Evolutionary conservation across 2,329 filamentous ascomycete species (phyloP).

Genomic region (Mollisia scopiformis): DNA sequence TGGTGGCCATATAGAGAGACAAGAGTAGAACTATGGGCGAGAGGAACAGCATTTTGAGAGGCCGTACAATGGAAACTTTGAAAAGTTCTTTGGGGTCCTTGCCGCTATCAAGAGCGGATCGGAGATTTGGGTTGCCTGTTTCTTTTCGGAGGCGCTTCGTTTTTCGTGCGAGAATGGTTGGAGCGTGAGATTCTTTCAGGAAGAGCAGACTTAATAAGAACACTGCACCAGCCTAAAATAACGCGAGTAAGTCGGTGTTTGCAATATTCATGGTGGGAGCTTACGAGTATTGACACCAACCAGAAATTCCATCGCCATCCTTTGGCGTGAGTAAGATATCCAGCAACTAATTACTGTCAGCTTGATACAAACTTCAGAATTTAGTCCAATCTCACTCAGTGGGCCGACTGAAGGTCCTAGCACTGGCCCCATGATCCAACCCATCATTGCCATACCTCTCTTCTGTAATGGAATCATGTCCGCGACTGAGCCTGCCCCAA

Average conservation of each 20-base stretch:
- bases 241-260: constrained; percentile 40
- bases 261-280: no score
- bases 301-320: constrained; percentile 31
- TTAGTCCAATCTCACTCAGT: background rate
- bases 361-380: background rate
- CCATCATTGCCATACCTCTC: constrained; percentile 12
- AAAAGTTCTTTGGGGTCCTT: constrained; percentile 29
- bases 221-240: constrained; percentile 37
- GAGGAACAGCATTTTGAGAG: constrained; percentile 43
- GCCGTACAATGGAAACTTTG: constrained; percentile 47
- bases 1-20: constrained; percentile 48
- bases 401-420: constrained; percentile 23
- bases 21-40: constrained; percentile 42
- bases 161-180: background rate
- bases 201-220: background rate
- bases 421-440: constrained; percentile 18
- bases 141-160: background rate
- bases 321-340: constrained; percentile 26
- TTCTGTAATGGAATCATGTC: constrained; percentile 11
- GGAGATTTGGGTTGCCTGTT: background rate
- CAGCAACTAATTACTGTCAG: background rate
- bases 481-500: constrained; percentile 10
- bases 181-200: background rate
- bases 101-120: constrained; percentile 44
- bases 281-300: constrained; percentile 37